Conservation (phyloP, 2,329 filamentous ascomycete species). For the Colletotrichum horii region DNA sequence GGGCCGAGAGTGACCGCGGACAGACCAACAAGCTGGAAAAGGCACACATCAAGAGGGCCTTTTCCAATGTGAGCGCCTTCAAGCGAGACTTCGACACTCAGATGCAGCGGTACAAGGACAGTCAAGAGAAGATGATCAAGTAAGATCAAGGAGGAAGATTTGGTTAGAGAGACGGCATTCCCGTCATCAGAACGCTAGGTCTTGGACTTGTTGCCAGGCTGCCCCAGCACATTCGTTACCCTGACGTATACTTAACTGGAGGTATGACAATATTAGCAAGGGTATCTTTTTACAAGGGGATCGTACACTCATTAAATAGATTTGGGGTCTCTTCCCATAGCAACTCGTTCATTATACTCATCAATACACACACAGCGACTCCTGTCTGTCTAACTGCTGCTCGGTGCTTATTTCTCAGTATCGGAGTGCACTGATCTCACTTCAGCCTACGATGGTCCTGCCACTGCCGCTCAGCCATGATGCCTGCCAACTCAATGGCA, state of each 20-base stretch:
- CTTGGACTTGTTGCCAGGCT: background rate
- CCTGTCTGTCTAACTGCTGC: too few species aligned
- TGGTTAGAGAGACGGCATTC: background rate
- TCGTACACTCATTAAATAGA: too few species aligned
- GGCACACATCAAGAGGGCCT: background rate
- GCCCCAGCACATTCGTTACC: too few species aligned
- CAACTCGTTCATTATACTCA: too few species aligned
- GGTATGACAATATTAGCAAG: too few species aligned
- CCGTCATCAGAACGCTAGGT: background rate
- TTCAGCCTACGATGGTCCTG: background rate
- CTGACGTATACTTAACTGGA: too few species aligned
- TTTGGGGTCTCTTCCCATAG: too few species aligned
- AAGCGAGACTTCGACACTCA: background rate
- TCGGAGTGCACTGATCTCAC: background rate
- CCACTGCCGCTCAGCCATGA: background rate
- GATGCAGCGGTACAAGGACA: background rate
- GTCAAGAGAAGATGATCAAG: background rate
- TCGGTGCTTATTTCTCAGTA: too few species aligned
- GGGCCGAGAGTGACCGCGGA: background rate
- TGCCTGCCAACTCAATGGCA: background rate
- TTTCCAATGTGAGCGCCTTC: background rate
- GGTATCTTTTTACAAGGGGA: too few species aligned
- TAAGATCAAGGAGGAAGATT: background rate
- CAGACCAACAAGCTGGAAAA: background rate
- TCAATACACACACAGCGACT: too few species aligned